These are phyloP conservation scores for Lentinula aciculospora DNA, from an alignment of 768 basidiomycete genomes.

Conservation along the genomic window DNA sequence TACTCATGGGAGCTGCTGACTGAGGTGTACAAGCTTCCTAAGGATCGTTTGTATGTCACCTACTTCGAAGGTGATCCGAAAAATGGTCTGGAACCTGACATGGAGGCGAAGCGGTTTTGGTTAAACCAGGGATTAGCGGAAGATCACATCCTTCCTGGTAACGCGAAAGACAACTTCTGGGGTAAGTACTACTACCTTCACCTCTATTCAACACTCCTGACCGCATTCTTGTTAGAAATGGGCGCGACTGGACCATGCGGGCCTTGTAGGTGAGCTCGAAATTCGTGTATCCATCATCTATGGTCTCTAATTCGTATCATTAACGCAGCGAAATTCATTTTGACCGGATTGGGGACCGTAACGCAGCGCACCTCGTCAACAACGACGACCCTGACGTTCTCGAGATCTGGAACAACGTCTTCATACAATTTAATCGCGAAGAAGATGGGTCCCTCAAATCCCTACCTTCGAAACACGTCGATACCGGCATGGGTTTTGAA, in stretches of 20 bases:
- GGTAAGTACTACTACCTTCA: conserved; percentile 42
- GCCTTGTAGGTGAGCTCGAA: conserved; percentile 71
- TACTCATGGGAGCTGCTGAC: conserved; percentile 97
- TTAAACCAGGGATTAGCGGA: conserved; percentile 82
- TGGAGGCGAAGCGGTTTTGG: conserved; percentile 87
- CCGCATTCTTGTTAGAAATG: conserved; percentile 66
- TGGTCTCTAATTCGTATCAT: not conserved
- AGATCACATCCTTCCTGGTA: conserved; percentile 88
- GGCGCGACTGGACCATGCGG: conserved; percentile 97
- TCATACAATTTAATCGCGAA: conserved; percentile 98
- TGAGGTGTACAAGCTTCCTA: conserved; percentile 78
- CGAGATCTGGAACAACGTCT: conserved; percentile 99
- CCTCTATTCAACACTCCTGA: conserved; percentile 3
- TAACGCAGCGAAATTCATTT: conserved; percentile 83
- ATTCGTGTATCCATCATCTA: not conserved
- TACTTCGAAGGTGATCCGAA: conserved; percentile 96
- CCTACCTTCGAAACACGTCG: conserved; percentile 91
- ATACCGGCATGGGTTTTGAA: conserved; percentile 99
- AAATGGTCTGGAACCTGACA: conserved; percentile 80
- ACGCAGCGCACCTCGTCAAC: conserved; percentile 91
- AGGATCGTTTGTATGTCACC: conserved; percentile 91
- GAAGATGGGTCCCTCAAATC: conserved; percentile 72
- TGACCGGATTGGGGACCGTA: conserved; percentile 96
- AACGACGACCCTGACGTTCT: conserved; percentile 95
- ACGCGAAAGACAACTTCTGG: conserved; percentile 99